Evolutionary conservation across 163 green algal genomes (phyloP).

Genomic region (Scenedesmus sp.): DNA sequence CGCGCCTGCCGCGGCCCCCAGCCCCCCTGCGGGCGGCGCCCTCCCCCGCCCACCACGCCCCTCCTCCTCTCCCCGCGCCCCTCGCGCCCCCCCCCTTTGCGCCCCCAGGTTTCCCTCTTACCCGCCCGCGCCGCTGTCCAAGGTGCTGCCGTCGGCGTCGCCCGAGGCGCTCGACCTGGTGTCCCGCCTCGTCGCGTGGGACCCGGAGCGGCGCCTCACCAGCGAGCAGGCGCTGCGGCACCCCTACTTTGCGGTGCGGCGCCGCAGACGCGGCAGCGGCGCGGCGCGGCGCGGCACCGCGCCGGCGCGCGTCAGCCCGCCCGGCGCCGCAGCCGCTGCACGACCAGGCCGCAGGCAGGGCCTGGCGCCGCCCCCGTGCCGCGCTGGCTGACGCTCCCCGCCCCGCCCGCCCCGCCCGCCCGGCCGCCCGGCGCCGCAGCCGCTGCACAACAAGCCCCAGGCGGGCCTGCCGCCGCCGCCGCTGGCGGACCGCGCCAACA

Average conservation of each 20-base stretch:
- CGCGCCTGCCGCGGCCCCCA: background rate
- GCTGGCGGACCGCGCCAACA: conserved; percentile 29
- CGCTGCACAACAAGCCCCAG: conserved; percentile 26
- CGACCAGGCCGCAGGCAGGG: background rate
- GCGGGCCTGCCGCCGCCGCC: conserved; percentile 14
- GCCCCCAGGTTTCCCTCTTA: conserved; percentile 76
- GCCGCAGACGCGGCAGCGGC: no score
- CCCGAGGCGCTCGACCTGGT: conserved; percentile 91
- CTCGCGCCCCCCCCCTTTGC: background rate
- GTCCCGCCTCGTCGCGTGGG: conserved; percentile 80
- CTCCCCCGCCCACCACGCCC: background rate
- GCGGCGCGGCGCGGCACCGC: no score
- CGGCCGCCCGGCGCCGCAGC: background rate
- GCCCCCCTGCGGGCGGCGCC: no score
- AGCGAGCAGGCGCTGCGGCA: conserved; percentile 72
- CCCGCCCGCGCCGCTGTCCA: conserved; percentile 64
- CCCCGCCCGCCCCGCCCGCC: no score
- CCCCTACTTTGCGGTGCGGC: conserved; percentile 59
- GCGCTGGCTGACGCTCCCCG: no score
- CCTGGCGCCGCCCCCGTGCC: background rate
- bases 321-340: background rate
- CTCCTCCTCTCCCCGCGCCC: background rate
- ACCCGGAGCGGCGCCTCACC: conserved; percentile 85
- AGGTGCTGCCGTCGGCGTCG: conserved; percentile 78
- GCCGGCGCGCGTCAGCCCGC: background rate